phyloP scores from a whole-genome alignment of 78 protist species.

The Carpediemonas membranifera region DNA sequence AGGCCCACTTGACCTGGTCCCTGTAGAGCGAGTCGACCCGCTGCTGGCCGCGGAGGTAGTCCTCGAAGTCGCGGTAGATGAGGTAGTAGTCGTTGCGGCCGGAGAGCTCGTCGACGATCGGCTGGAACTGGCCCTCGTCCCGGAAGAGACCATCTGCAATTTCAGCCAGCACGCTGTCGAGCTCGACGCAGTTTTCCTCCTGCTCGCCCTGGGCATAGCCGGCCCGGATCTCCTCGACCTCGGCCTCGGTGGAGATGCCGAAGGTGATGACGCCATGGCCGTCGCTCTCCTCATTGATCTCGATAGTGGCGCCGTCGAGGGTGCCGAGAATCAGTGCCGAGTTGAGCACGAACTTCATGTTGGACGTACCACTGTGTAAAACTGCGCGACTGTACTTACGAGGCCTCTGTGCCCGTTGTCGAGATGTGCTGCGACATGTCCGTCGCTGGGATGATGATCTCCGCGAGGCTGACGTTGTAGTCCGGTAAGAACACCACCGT shows the following conservation, averaged over 20 bases:
- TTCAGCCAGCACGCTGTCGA: no score
- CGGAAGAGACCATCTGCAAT: no score
- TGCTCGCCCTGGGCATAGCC: slow-evolving; percentile 49
- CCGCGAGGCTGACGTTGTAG: slow-evolving; percentile 63
- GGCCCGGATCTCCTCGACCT: slow-evolving; percentile 56
- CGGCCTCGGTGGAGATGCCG: no score
- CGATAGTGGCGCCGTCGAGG: slow-evolving; percentile 23
- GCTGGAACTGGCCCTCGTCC: no score
- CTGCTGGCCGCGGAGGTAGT: neutral
- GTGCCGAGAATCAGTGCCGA: slow-evolving; percentile 6
- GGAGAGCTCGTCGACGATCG: neutral
- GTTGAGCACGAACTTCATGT: slow-evolving; percentile 15
- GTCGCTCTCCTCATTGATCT: neutral
- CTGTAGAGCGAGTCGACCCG: no score
- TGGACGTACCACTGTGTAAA: neutral
- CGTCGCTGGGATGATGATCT: slow-evolving; percentile 76
- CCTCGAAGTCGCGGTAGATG: neutral
- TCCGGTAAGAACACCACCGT: slow-evolving; percentile 76
- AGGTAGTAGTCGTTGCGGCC: neutral
- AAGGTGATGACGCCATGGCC: slow-evolving; percentile 27
- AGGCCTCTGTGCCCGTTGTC: slow-evolving; percentile 47
- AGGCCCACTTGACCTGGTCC: no score
- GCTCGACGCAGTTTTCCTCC: slow-evolving; percentile 47
- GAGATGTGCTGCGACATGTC: slow-evolving; percentile 85
- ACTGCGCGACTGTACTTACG: no score